phyloP scores from a whole-genome alignment of 768 basidiomycete genomes.

The Xerocomellus chrysenteron region DNA sequence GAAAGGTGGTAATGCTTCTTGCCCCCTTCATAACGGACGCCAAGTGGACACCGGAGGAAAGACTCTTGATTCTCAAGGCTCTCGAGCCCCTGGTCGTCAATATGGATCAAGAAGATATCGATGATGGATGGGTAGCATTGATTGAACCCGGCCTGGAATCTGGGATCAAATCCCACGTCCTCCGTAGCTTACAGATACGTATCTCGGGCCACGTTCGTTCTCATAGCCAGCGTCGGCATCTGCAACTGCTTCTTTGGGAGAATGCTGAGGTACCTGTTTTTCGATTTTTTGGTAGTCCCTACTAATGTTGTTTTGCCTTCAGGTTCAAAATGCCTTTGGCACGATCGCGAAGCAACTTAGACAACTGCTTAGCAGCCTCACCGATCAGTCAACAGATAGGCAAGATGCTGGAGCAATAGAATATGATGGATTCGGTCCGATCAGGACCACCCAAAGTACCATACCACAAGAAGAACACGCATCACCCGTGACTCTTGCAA shows the following conservation, averaged over 20 bases:
- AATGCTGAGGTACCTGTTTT: slow-evolving; percentile 57
- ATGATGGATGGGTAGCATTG: slow-evolving; percentile 47
- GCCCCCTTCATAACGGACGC: slow-evolving; percentile 38
- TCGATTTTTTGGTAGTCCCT: background rate
- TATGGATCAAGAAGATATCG: slow-evolving; percentile 29
- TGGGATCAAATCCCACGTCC: slow-evolving; percentile 61
- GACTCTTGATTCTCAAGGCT: slow-evolving; percentile 60
- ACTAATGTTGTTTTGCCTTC: background rate
- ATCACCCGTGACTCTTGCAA: slow-evolving; percentile 26
- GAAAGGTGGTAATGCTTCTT: slow-evolving; percentile 49
- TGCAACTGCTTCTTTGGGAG: slow-evolving; percentile 66
- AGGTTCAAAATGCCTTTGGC: slow-evolving; percentile 56
- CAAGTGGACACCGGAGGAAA: slow-evolving; percentile 61
- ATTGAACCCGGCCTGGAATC: slow-evolving; percentile 44
- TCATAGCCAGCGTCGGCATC: slow-evolving; percentile 31
- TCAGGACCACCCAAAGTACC: slow-evolving; percentile 40
- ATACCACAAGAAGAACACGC: slow-evolving; percentile 31
- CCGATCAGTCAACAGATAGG: slow-evolving; percentile 16
- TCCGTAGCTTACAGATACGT: slow-evolving; percentile 36
- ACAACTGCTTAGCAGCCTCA: slow-evolving; percentile 40
- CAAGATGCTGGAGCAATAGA: slow-evolving; percentile 39
- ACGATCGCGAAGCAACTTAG: slow-evolving; percentile 36
- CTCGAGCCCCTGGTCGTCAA: slow-evolving; percentile 63
- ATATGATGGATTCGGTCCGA: slow-evolving; percentile 58
- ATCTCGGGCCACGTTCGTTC: slow-evolving; percentile 7